Percentiles rank a stretch among this genome's conserved stretches.
phyloP scores from a whole-genome alignment of 2,329 filamentous ascomycete genomes.

The Curvularia lunata region DNA sequence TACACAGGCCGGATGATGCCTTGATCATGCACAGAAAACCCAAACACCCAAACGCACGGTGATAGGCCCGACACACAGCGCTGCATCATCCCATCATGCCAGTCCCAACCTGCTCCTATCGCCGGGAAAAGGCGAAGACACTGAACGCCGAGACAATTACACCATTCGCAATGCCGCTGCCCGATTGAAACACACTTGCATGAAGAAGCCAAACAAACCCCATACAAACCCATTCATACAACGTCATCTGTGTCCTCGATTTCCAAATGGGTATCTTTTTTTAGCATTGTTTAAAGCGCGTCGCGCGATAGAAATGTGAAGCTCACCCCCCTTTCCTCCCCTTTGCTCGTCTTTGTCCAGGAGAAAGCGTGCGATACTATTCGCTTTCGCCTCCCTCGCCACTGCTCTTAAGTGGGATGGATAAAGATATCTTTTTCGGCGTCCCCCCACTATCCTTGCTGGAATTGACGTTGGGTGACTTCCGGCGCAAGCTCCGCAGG shows the following conservation, averaged over 20 bases:
- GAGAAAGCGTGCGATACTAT: conserved; percentile 19
- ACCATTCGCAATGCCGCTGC: conserved; percentile 38
- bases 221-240: conserved; percentile 42
- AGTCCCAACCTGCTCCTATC: conserved; percentile 14
- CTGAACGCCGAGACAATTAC: conserved; percentile 35
- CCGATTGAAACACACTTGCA: conserved; percentile 25
- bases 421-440: conserved; percentile 52
- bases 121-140: conserved; percentile 17
- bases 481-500: conserved; percentile 50
- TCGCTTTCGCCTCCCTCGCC: conserved; percentile 42
- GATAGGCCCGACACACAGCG: conserved; percentile 10
- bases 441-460: conserved; percentile 51
- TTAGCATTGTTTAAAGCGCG: conserved; percentile 35
- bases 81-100: conserved; percentile 25
- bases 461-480: conserved; percentile 51
- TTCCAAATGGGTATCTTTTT: conserved; percentile 45
- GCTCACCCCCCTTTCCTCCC: conserved; percentile 20
- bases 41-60: conserved; percentile 24
- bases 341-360: conserved; percentile 4
- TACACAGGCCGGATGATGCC: conserved; percentile 26
- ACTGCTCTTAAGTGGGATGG: conserved; percentile 49
- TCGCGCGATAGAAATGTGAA: conserved; percentile 34
- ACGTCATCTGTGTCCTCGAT: conserved; percentile 33
- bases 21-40: conserved; percentile 23
- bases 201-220: conserved; percentile 24